Evolutionary conservation across 2,329 filamentous ascomycete species (phyloP).

Genomic region (Trichoderma breve): DNA sequence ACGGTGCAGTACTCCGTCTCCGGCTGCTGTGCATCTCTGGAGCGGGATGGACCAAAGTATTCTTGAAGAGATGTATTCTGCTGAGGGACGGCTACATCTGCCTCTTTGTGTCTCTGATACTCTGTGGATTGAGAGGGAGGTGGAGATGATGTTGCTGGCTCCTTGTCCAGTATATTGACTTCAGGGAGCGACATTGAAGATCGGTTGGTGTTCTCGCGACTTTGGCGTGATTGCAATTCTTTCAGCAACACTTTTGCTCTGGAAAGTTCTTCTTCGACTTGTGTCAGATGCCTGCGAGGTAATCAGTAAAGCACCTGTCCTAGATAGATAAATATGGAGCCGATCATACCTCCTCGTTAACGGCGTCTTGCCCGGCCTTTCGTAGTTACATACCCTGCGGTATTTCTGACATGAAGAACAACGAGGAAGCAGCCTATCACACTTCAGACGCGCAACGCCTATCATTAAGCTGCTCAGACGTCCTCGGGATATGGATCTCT

Average conservation of each 20-base stretch:
- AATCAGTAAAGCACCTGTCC: background rate
- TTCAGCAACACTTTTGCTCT: background rate
- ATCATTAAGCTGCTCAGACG: background rate
- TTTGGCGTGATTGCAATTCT: background rate
- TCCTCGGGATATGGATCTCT: background rate
- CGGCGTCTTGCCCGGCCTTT: background rate
- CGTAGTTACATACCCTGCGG: background rate
- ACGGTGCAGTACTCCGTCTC: background rate
- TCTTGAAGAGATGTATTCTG: background rate
- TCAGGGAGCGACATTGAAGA: background rate
- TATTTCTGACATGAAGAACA: background rate
- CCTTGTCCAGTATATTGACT: background rate
- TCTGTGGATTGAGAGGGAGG: background rate
- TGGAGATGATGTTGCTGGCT: background rate
- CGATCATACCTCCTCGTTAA: background rate
- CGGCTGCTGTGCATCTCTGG: background rate
- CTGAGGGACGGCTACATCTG: background rate
- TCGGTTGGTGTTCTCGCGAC: background rate
- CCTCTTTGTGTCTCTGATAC: background rate
- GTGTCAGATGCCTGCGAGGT: background rate
- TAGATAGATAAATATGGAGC: background rate
- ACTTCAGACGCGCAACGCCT: background rate
- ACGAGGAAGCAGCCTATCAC: background rate
- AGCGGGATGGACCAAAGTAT: background rate
- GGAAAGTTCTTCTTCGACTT: background rate